Percentiles rank a stretch among this genome's conserved stretches.
phyloP scores from a whole-genome alignment of 169 alveolate species.

The Eimeria nieschulzi region DNA sequence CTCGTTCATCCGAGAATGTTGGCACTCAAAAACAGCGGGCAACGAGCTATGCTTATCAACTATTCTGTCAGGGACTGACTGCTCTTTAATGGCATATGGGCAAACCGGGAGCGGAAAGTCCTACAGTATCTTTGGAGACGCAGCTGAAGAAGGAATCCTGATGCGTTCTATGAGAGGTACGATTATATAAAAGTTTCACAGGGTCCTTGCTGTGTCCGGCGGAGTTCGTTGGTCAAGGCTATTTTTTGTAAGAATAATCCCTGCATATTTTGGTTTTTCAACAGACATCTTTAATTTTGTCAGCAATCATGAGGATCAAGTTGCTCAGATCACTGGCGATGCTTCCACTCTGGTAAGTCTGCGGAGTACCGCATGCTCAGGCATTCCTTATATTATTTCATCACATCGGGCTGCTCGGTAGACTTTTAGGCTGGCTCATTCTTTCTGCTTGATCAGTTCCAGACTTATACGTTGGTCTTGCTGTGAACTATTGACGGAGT shows the following conservation, averaged over 20 bases:
- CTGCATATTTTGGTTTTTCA: background rate
- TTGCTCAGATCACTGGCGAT: background rate
- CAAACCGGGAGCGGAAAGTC: constrained; percentile 69
- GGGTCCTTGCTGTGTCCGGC: background rate
- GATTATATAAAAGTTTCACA: background rate
- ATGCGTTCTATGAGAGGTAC: constrained; percentile 62
- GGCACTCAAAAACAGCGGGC: too few relatives aligned
- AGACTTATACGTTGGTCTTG: too few relatives aligned
- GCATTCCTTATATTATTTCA: too few relatives aligned
- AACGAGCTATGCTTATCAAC: too few relatives aligned
- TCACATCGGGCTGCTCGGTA: too few relatives aligned
- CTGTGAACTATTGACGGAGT: too few relatives aligned
- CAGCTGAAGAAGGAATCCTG: constrained; percentile 50
- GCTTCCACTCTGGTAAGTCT: constrained; percentile 36
- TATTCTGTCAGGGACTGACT: constrained; percentile 32
- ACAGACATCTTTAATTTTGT: constrained; percentile 56
- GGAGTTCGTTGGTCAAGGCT: too few relatives aligned
- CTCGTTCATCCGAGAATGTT: too few relatives aligned
- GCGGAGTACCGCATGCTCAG: background rate
- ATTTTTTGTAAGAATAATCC: background rate
- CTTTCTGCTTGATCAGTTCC: too few relatives aligned
- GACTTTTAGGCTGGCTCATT: too few relatives aligned
- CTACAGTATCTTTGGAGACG: constrained; percentile 61
- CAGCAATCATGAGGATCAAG: constrained; percentile 19
- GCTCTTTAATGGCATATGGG: constrained; percentile 65